Evolutionary conservation across 1,284 basidiomycete species (phyloP), one percentile per base, ranked within the genome.

Genomic region (Cryptococcus jaspeensis): DNA sequence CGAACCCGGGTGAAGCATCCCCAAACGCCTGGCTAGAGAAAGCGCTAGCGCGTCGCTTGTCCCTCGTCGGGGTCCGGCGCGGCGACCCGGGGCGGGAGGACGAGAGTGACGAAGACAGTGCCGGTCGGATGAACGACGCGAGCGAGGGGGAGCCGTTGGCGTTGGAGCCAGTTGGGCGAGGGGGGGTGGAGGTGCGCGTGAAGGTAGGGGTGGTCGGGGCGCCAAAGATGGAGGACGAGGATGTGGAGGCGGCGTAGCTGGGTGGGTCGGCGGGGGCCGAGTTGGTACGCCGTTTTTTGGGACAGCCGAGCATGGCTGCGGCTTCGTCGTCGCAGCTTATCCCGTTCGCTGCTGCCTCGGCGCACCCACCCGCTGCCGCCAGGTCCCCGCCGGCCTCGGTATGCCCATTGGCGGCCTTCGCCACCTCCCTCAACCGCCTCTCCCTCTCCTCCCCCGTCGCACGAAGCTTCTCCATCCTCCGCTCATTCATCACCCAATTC

Each of bases 401-500:
- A 32, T 18, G 39, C 46, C 20, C 56, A 54, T 28, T 32, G 5
- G 28, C 28, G 28, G 5, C 9, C 28, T 64, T 58, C 1, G 65
- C 60, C 0, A 73, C 66, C 22, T 61, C 60, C 22, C 53, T 55
- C 20, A 76, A 52, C 5, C 67, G 50, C 36, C 62, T 66, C 11
- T 69, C 70, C 16, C 74, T 56, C 49, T 75, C 73, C 44, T 72
- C 73, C n/a, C 60, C 62, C 1, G 72, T 38, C 1, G 61, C 47
- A 1, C 74, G 63, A 8, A 76, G 56, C 48, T 76, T 76, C 53
- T 76, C 74, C 7, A 70, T 56, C 1, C 74, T 58, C 12, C 74
- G 56, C 46, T 76, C 74, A 49, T 71, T 66, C 73, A 73, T 73
- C 22, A 75, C 67, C 74, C 74, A 76, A 52, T 71, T 73, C 52